phyloP scores from a whole-genome alignment of 192 early-diverging fungal genomes.

The Phycomyces blakesleeanus region DNA sequence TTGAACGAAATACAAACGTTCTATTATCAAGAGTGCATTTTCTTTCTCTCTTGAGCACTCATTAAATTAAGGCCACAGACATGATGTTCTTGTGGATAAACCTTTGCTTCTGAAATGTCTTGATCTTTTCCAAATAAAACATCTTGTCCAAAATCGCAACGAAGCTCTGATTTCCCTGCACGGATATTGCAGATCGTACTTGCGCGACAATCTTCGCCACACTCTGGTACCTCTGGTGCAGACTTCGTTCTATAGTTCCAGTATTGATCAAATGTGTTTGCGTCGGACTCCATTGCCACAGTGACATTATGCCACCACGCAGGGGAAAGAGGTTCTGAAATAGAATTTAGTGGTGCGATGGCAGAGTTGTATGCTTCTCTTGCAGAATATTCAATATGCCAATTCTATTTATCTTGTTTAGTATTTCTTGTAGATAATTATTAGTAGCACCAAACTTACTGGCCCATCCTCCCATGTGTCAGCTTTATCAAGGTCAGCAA shows the following conservation, averaged over 20 bases:
- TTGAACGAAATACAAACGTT: too few species aligned
- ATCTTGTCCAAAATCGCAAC: conserved; percentile 36
- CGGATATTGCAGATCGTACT: conserved; percentile 33
- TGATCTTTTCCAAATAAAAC: conserved; percentile 1
- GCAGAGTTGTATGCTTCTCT: conserved; percentile 35
- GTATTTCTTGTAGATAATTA: background rate
- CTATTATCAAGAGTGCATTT: background rate
- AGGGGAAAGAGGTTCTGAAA: conserved; percentile 31
- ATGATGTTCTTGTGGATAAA: background rate
- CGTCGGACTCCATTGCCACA: conserved; percentile 34
- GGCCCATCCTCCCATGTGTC: conserved; percentile 34
- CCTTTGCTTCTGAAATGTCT: background rate
- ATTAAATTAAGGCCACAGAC: conserved; percentile 12
- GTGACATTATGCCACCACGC: conserved; percentile 56
- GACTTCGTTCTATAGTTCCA: conserved; percentile 39
- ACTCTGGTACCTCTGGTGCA: conserved; percentile 19
- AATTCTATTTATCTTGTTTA: conserved; percentile 34
- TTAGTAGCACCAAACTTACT: conserved; percentile 21
- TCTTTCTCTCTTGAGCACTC: conserved; percentile 1
- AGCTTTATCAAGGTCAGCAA: conserved; percentile 44
- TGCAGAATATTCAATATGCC: conserved; percentile 54
- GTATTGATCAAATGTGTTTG: conserved; percentile 40
- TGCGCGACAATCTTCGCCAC: conserved; percentile 20
- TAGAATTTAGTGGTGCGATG: conserved; percentile 16
- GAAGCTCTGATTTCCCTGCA: conserved; percentile 34